Base-by-base conservation (phyloP, 352 stramenopile genomes). In the Aphanomyces euteiches region DNA sequence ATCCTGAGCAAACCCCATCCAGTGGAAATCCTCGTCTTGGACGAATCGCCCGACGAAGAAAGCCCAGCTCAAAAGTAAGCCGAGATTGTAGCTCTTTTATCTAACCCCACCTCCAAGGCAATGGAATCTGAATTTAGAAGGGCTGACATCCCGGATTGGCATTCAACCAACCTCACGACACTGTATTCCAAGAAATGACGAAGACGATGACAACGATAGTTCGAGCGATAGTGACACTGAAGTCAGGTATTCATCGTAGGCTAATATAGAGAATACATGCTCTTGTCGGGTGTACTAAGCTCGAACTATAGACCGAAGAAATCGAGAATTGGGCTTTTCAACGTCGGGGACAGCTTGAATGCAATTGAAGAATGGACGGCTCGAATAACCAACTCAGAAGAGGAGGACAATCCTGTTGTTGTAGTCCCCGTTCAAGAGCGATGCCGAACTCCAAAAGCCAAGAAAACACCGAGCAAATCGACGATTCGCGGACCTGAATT, bases 281-380 rank as follows among this genome's bases (percentile, higher is more conserved):
- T 28, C 28, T 28, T 28, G 28, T 28, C 28, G 2, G 28, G 28
- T 28, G 28, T 28, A 28, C 28, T 28, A 28, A 28, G 28, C 28
- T 28, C 28, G 28, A 28, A 28, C 28, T 28, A 28, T 41, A 65
- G 47, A 5, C 40, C 56, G 7, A 76, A 78, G 50, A 37, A 47
- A 19, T 71, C 73, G 5, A 59, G 56, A 17, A 73, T 63, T 8
- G 69, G 72, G n/a, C 89, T 90, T 56, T 90, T 92, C 73, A 88
- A 92, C 71, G 82, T 92, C 15, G 77, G 76, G 0, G 78, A 87
- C 66, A 92, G 84, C 66, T 69, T 92, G 40, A 77, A 89, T 47
- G 84, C 83, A 17, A 90, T 92, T 68, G 80, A 89, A 60, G 79
- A 81, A 41, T 92, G 84, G 83, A 66, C 57, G 10, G 39, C 47